Evolutionary conservation across 2,329 filamentous ascomycete species (phyloP).

Genomic region (Truncatella angustata): DNA sequence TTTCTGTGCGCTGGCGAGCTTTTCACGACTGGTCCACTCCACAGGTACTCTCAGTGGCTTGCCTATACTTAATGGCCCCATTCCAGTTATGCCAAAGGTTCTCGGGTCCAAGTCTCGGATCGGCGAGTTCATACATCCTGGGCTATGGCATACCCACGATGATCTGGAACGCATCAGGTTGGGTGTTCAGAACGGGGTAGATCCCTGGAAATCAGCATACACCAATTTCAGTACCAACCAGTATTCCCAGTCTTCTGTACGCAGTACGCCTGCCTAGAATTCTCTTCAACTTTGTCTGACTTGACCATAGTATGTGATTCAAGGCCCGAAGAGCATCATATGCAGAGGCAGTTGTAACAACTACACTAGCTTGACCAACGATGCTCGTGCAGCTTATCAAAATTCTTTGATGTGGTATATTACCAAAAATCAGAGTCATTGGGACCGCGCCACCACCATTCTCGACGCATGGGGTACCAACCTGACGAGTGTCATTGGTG

Average conservation of each 20-base stretch:
- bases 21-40: neutral
- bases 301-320: constrained; percentile 26
- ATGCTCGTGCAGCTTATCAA: constrained; percentile 37
- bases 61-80: constrained; percentile 24
- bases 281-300: neutral
- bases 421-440: constrained; percentile 33
- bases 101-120: constrained; percentile 16
- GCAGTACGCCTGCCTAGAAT: neutral
- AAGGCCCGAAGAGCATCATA: constrained; percentile 27
- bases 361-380: constrained; percentile 33
- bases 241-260: constrained; percentile 13
- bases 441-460: constrained; percentile 32
- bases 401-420: constrained; percentile 43
- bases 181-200: constrained; percentile 17
- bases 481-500: constrained; percentile 31
- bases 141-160: constrained; percentile 31
- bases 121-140: constrained; percentile 28
- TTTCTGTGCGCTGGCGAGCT: neutral
- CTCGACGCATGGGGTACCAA: constrained; percentile 34
- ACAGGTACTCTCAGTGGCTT: constrained; percentile 18
- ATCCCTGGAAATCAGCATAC: constrained; percentile 17
- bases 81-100: constrained; percentile 13
- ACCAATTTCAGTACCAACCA: constrained; percentile 15
- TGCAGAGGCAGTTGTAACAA: constrained; percentile 33
- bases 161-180: constrained; percentile 28